Percentiles rank a stretch among this genome's conserved stretches.
These are phyloP conservation scores for Pseudogymnoascus sp. DNA, from an alignment of 2,329 filamentous ascomycete species.

Conservation along the genomic window DNA sequence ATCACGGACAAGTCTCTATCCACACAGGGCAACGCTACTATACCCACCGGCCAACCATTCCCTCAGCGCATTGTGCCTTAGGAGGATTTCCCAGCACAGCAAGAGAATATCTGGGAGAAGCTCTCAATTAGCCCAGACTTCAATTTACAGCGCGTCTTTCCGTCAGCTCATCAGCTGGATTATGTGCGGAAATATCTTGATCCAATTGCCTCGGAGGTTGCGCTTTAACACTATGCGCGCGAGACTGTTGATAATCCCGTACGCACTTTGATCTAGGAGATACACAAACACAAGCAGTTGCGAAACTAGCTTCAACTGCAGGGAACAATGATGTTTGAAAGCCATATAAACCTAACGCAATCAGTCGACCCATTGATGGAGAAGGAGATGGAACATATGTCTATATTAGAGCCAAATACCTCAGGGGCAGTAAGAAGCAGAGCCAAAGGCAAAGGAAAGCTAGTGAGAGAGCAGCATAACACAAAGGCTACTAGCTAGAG, in stretches of 20 bases:
- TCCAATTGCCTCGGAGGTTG: conserved; percentile 31
- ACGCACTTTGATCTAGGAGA: conserved; percentile 26
- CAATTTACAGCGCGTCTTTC: conserved; percentile 26
- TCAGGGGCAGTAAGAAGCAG: neutral
- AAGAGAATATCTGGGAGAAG: too few relatives aligned
- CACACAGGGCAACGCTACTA: conserved; percentile 30
- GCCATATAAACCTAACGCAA: conserved; percentile 29
- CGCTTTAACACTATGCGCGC: conserved; percentile 30
- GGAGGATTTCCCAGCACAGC: conserved; percentile 14
- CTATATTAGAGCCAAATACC: neutral
- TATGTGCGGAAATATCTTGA: conserved; percentile 27
- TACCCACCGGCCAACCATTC: conserved; percentile 29
- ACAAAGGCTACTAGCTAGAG: neutral
- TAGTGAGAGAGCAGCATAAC: neutral
- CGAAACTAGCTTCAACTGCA: conserved; percentile 26
- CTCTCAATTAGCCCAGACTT: conserved; percentile 17
- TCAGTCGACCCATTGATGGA: conserved; percentile 14
- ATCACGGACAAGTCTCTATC: conserved; percentile 28
- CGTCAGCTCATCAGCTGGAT: conserved; percentile 29
- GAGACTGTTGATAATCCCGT: conserved; percentile 33
- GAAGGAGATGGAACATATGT: neutral
- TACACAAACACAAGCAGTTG: conserved; percentile 25
- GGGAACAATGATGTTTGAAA: conserved; percentile 33
- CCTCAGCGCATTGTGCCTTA: conserved; percentile 33
- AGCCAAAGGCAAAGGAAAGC: neutral